phyloP scores from a whole-genome alignment of 495 filamentous ascomycete genomes.

The Penicillium cataractarum region DNA sequence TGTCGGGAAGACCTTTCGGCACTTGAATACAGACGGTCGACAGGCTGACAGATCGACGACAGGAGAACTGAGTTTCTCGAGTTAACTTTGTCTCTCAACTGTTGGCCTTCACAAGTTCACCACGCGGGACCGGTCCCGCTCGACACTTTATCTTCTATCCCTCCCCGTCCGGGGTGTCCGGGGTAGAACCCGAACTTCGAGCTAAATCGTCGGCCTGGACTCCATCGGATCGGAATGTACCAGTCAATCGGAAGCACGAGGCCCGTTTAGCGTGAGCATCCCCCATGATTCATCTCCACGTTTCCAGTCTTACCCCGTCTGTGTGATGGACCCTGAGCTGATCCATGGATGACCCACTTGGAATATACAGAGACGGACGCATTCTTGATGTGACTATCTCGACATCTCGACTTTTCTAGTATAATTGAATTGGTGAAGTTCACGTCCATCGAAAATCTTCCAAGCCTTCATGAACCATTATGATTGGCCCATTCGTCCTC shows the following conservation, averaged over 20 bases:
- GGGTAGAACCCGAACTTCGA: neutral
- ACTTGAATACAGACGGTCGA: constrained; percentile 3
- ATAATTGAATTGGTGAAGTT: too few species aligned
- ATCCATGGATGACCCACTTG: neutral
- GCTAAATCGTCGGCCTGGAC: neutral
- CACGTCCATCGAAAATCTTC: too few species aligned
- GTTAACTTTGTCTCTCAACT: neutral
- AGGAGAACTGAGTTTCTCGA: neutral
- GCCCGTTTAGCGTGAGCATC: neutral
- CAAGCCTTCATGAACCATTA: neutral
- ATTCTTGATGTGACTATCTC: neutral
- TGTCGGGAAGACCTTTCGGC: constrained; percentile 17
- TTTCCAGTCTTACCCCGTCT: neutral
- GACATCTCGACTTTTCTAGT: too few species aligned
- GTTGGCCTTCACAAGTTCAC: neutral
- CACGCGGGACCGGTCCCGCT: constrained; percentile 1
- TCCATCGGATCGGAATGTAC: constrained; percentile 2
- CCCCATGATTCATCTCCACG: neutral
- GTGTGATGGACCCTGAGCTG: neutral
- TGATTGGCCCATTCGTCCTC: neutral
- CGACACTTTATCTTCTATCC: neutral
- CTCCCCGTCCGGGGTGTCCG: too few species aligned
- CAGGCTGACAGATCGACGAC: neutral
- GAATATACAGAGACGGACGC: neutral
- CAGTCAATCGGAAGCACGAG: neutral